Base-by-base conservation (phyloP, 768 basidiomycete genomes). In the Lentinula detonsa region DNA sequence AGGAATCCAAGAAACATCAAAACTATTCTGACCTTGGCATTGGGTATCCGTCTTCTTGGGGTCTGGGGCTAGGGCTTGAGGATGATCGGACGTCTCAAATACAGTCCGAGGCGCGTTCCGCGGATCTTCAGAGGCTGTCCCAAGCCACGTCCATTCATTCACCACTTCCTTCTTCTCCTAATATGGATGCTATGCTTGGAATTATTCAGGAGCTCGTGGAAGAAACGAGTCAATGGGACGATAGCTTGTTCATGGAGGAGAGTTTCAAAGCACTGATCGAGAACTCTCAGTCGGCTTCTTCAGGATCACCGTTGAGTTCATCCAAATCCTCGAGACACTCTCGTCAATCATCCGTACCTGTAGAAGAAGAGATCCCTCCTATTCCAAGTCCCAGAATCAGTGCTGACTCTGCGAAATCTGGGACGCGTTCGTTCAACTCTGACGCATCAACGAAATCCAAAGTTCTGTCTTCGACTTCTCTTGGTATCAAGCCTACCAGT, bases 221-320 rank as follows among this genome's bases (percentile, higher is more conserved):
- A 49, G 81, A 81, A 64, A 78, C 80, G 16, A 80, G 71, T 53
- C 75, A 75, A 40, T 84, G 82, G 82, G 81, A 83, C 63, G 70
- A 74, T 15, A 77, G 73, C 61, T 66, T 82, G 39, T 80, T 79
- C 63, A 72, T 81, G 68, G 76, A 81, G 62, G 68, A 76, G 40
- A 76, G 76, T 18, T 84, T 84, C 70, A 79, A 73, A 63, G 67
- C 70, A 5, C 71, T 83, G 70, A 74, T 83, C 16, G 65, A 75
- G 49, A 68, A 46, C 33, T 43, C 52, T 13, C 40, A 52, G 5
- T 43, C 40, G 15, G 56, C 40, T 15, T 35, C 42, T 31, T 56
- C 60, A 13, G 54, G 4, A 15, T 51, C 50, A 15, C 31, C 50
- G 2, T 51, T 34, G 21, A 7, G 43, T 18, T 49, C 46, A 15